phyloP scores from a whole-genome alignment of 2,329 filamentous ascomycete genomes.

The Phaeoacremonium minimum region DNA sequence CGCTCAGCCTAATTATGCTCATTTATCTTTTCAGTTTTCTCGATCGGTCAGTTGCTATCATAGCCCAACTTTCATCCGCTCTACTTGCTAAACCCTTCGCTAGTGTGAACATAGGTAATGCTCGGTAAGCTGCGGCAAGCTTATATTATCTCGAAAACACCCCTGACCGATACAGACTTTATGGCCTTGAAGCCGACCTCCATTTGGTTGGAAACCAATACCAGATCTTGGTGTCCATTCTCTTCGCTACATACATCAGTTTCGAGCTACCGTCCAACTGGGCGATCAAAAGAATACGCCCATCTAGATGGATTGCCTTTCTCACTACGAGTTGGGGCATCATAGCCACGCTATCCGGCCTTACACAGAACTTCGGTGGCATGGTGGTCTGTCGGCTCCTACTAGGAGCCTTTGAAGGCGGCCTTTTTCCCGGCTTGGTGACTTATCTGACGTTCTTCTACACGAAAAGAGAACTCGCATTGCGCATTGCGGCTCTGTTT shows the following conservation, averaged over 20 bases:
- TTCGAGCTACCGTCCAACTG: conserved; percentile 53
- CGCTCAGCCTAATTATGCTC: too few relatives aligned
- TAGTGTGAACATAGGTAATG: background rate
- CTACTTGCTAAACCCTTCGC: too few relatives aligned
- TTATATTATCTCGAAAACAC: too few relatives aligned
- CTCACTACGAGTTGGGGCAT: conserved; percentile 37
- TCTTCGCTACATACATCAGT: conserved; percentile 47
- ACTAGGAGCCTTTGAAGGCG: conserved; percentile 55
- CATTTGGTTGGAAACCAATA: conserved; percentile 54
- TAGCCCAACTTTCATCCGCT: too few relatives aligned
- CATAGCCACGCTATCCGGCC: conserved; percentile 32
- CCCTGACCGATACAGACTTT: too few relatives aligned
- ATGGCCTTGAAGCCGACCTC: conserved; percentile 57
- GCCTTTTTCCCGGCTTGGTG: conserved; percentile 59
- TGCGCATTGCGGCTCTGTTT: conserved; percentile 59
- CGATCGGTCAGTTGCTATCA: too few relatives aligned
- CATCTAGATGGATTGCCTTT: conserved; percentile 45
- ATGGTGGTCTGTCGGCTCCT: conserved; percentile 50
- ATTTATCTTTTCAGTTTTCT: too few relatives aligned
- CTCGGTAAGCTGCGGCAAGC: too few relatives aligned
- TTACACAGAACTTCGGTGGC: conserved; percentile 43
- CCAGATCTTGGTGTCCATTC: conserved; percentile 50
- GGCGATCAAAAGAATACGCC: conserved; percentile 48
- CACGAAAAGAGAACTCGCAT: conserved; percentile 53
- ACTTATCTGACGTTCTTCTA: conserved; percentile 53